Percentiles rank a stretch among this genome's conserved stretches.
Evolutionary conservation across 331 rosid genomes (phyloP).

Genomic region (Telfairia occidentalis): DNA sequence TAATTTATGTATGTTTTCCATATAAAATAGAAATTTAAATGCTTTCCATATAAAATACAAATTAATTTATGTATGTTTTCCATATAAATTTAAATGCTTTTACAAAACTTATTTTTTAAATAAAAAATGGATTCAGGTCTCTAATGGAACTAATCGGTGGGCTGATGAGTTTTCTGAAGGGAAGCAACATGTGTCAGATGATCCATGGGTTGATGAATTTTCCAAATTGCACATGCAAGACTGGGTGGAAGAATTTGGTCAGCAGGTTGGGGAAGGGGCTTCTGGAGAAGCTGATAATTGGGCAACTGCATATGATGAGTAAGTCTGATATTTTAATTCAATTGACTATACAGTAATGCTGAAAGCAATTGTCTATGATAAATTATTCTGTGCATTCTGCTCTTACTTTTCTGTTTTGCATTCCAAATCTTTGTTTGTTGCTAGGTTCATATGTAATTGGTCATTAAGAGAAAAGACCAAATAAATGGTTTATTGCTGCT

Average conservation of each 20-base stretch:
- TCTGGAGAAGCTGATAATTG: conserved; percentile 58
- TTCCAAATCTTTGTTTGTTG: too few relatives aligned
- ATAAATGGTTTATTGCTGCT: too few relatives aligned
- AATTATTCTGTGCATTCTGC: background rate
- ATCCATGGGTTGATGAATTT: conserved; percentile 86
- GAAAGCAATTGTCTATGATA: background rate
- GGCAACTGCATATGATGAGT: conserved; percentile 86
- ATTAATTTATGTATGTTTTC: background rate
- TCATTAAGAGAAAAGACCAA: too few relatives aligned
- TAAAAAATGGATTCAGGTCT: conserved; percentile 38
- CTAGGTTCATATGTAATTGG: too few relatives aligned
- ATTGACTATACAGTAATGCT: background rate
- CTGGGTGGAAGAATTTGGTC: conserved; percentile 91
- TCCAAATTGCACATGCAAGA: conserved; percentile 74
- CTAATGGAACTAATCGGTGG: conserved; percentile 62
- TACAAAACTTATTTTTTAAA: conserved; percentile 8
- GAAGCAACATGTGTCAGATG: conserved; percentile 40
- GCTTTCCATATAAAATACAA: too few relatives aligned
- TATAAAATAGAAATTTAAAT: background rate
- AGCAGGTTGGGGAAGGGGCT: conserved; percentile 66
- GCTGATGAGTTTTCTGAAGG: conserved; percentile 60
- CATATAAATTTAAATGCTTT: background rate
- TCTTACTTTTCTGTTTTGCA: background rate
- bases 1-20: background rate
- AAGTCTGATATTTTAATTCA: conserved; percentile 27